Percentiles rank a stretch among this genome's conserved stretches.
Evolutionary conservation across 1,284 basidiomycete genomes (phyloP).

Genomic region (Cutaneotrichosporon sp.): DNA sequence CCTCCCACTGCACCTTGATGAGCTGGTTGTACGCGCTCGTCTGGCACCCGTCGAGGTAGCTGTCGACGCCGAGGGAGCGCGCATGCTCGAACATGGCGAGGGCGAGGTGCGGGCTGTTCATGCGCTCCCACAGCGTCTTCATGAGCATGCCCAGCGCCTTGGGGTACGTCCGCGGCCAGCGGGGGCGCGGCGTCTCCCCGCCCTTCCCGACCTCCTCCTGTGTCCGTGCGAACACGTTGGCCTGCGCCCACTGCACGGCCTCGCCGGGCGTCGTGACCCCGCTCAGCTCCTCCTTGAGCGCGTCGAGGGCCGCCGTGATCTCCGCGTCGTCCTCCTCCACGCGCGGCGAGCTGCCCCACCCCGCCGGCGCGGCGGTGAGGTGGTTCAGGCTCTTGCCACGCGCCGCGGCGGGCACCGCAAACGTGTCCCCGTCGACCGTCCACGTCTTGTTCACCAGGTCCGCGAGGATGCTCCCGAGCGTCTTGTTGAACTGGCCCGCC

Average conservation of each 20-base stretch:
- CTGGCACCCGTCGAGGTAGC: constrained; percentile 82
- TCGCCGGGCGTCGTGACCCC: constrained; percentile 68
- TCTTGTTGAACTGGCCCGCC: constrained; percentile 29
- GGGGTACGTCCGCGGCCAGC: constrained; percentile 65
- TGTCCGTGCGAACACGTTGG: constrained; percentile 63
- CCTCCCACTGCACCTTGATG: constrained; percentile 74
- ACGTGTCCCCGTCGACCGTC: constrained; percentile 1
- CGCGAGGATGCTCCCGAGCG: constrained; percentile 18
- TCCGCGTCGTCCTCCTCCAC: constrained; percentile 30
- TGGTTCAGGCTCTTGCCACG: neutral
- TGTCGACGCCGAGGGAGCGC: constrained; percentile 67
- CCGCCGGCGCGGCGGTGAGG: neutral
- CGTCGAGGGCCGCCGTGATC: constrained; percentile 59
- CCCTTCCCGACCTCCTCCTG: constrained; percentile 58
- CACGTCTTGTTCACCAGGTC: constrained; percentile 3
- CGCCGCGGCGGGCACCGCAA: neutral
- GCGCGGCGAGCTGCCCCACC: constrained; percentile 9
- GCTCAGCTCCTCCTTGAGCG: constrained; percentile 73
- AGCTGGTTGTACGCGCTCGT: constrained; percentile 82
- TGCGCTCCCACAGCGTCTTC: constrained; percentile 70
- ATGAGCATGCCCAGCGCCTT: constrained; percentile 72
- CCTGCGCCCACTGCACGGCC: constrained; percentile 72
- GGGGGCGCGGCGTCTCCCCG: constrained; percentile 29
- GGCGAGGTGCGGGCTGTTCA: constrained; percentile 74
- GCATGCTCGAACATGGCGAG: constrained; percentile 81